Conservation (phyloP, 1,139 yeast species). For the Yamadazyma sp. region DNA sequence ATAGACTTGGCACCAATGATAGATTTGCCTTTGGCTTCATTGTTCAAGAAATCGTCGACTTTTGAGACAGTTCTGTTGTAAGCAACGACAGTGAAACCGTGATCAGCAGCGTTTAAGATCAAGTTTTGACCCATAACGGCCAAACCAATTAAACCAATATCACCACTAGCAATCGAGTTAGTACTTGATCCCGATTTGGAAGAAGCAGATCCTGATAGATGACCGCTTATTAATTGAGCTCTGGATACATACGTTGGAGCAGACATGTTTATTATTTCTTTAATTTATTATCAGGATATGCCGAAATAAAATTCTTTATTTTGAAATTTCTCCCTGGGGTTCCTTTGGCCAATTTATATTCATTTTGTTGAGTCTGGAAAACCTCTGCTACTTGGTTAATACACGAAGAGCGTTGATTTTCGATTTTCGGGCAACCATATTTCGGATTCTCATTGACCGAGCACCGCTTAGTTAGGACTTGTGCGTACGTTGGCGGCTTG, state of each 20-base stretch:
- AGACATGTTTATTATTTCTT: conserved; percentile 4
- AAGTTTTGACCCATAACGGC: conserved; percentile 99
- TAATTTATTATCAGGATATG: background rate
- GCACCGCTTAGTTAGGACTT: background rate
- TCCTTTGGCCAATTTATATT: conserved; percentile 4
- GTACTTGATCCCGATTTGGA: conserved; percentile 12
- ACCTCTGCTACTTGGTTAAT: background rate
- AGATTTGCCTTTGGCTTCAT: conserved; percentile 96
- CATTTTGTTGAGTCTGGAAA: conserved; percentile 2
- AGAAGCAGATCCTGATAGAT: conserved; percentile 1
- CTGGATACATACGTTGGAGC: conserved; percentile 6
- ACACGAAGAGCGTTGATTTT: conserved; percentile 1
- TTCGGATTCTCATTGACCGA: conserved; percentile 3
- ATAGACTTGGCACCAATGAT: conserved; percentile 94
- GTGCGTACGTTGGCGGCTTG: background rate
- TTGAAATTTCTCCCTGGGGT: conserved; percentile 2
- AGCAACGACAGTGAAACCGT: conserved; percentile 95
- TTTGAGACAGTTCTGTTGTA: conserved; percentile 96
- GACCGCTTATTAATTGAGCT: conserved; percentile 3
- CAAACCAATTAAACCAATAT: conserved; percentile 98
- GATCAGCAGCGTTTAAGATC: conserved; percentile 97
- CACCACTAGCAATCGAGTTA: conserved; percentile 61
- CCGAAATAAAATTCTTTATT: background rate
- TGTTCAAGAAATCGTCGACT: conserved; percentile 88
- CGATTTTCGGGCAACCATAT: conserved; percentile 1